Evolutionary conservation across 805 yeast genomes (phyloP), one percentile per base, ranked within the genome.

Genomic region (Yarrowia keelungensis): DNA sequence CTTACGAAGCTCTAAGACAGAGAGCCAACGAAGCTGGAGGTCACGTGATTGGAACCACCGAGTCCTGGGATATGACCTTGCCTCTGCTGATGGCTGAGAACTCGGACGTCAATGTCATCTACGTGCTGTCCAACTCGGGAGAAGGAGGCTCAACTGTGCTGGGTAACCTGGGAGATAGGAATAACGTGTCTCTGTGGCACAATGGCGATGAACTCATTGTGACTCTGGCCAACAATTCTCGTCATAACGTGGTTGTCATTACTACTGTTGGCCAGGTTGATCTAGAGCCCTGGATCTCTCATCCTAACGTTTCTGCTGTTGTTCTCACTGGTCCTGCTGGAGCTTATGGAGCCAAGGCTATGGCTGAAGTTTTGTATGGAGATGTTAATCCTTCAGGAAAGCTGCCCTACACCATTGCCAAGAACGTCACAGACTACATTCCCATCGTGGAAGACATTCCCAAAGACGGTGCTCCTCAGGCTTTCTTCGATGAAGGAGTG

Each of bases 361-460:
- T 87, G 42, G 85, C 88, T 2, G 87, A 86, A 45, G 82, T 86
- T 0, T 72, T 87, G 19, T 87, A 84, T 75, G 90, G 91, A 0
- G 87, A 84, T 43, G 80, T 79, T n/a, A 84, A 83, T 70, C 90
- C 90, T 5, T 84, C 88, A 41, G 91, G 90, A 4, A 81, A 83
- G 69, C 79, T 87, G 43, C 89, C 91, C 1, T 86, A 86, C 73
- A 86, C 90, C 4, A 81, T 87, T 71, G 89, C 90, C n/a, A 83
- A 82, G 73, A 82, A 84, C 70, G 77, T 77, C 54, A 74, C 72
- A 65, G 87, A 75, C 71, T 82, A 86, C 71, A 84, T 83, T 32
- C 83, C 84, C n/a, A 77, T 85, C 10, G 72, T 84, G 67, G 82
- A 80, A 58, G 79, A 76, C 39, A 75, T 79, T 4, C 76, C 77